A percentile compares a stretch with the other conserved stretches of the same genome.
Evolutionary conservation across 441 rosid genomes (phyloP).

Genomic region (Adansonia rubrostipa): DNA sequence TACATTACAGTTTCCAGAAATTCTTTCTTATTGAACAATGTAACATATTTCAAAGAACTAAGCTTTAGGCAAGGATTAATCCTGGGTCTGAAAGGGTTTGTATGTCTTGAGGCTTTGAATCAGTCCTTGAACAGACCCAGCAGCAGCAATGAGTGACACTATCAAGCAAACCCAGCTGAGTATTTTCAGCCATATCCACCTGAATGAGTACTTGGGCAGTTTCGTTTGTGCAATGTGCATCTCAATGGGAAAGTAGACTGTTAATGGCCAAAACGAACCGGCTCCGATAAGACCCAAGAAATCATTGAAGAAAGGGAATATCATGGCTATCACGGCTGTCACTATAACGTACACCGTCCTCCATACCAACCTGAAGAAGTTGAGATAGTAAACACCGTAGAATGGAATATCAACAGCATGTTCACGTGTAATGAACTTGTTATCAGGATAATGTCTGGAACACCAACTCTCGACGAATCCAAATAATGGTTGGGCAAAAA

Average conservation of each 20-base stretch:
- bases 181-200: constrained; percentile 74
- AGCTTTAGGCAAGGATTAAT: constrained; percentile 29
- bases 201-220: constrained; percentile 52
- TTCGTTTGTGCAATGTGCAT: constrained; percentile 72
- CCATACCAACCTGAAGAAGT: constrained; percentile 68
- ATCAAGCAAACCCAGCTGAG: constrained; percentile 57
- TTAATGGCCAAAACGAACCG: constrained; percentile 77
- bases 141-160: constrained; percentile 71
- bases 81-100: constrained; percentile 63
- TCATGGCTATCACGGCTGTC: constrained; percentile 70
- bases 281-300: constrained; percentile 82
- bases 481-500: constrained; percentile 78
- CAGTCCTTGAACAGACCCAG: constrained; percentile 78
- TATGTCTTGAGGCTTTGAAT: constrained; percentile 58
- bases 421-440: constrained; percentile 56
- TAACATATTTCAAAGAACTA: constrained; percentile 19
- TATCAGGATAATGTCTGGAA: constrained; percentile 62
- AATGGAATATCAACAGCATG: constrained; percentile 50
- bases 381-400: constrained; percentile 50
- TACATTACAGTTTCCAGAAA: not conserved
- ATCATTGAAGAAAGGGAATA: constrained; percentile 86
- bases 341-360: constrained; percentile 65
- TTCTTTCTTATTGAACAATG: constrained; percentile 19
- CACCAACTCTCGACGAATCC: constrained; percentile 59
- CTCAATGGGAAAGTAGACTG: constrained; percentile 82